Evolutionary conservation across 305 asterid genomes (phyloP), one percentile per base, ranked within the genome.

Genomic region (Andrographis paniculata): DNA sequence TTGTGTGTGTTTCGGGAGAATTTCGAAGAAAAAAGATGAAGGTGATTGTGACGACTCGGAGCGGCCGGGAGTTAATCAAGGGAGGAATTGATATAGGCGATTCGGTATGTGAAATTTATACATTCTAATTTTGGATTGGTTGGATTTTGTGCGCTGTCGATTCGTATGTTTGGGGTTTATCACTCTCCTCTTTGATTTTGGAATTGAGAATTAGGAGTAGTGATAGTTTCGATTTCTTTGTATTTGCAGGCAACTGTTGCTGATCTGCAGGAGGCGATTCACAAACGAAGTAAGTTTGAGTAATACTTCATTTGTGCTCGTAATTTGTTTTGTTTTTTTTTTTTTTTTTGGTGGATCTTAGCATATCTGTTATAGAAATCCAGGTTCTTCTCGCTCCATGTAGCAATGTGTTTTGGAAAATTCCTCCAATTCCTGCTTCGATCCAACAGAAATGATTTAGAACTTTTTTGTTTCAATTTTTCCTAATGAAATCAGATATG

Each of bases 211-310:
- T 10, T 24, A 8, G 4, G 30, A 44, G 2, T 17, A 27, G 27
- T 14, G 63, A 46, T 2, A 43, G 30, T 24, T 4, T 3, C 43
- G 14, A 22, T 53, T 59, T 67, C 54, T 48, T 53, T 59, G 54
- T 57, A 52, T 39, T 51, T 71, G 72, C 71, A 89, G 95, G 92
- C 86, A 17, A 82, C 93, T 45, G 95, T 85, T 39, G 68, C 87
- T 75, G 95, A 89, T 82, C 72, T 89, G 76, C 95, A 80, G 78
- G 96, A 78, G 61, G 87, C 84, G 31, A 85, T 85, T 63, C 79
- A 85, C 61, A 76, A 72, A 58, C 64, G 76, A 66, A 80, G 98
- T 89, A 56, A 74, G 97, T 69, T 43, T 14, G 17, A 36, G 17
- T 14, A 7, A 5, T 59, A 47, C 37, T 58, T 38, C 35, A n/a